Evolutionary conservation across 2,329 filamentous ascomycete species (phyloP), one percentile per base, ranked within the genome.

Genomic region (Rosellinia necatrix): DNA sequence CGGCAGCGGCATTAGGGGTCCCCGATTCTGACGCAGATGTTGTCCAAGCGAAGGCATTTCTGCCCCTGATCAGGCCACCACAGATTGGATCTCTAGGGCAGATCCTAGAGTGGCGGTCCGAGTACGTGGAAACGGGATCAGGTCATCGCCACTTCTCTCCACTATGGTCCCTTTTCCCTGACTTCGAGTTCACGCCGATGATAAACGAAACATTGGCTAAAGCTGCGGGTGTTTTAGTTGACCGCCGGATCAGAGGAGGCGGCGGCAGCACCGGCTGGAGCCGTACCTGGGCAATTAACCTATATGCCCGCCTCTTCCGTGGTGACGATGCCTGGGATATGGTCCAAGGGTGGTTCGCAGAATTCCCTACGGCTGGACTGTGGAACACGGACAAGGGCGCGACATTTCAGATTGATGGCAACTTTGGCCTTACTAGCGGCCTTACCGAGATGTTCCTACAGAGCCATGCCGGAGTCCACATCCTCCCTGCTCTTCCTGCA

Each of bases 381-480:
- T 68, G 52, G 50, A 64, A 64, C 49, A 60, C 59, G 9, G 54
- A 64, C 32, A 44, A 37, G 8, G 61, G 61, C 21, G 8, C 17
- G 12, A 42, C 37, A n/a, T 79, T 80, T 59, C 78, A 80, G 62
- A 78, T 79, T 8, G 78, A 81, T 55, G 78, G 78, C 3, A 81
- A 81, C 54, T 77, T 79, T 58, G 79, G 78, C 3, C 74, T 74
- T 8, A 72, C 73, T 4, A 42, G 37, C 12, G 53, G 53, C 17
- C n/a, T 56, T 22, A 49, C 53, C 27, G 48, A 56, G 27, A 47
- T 52, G 41, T 13, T 52, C 9, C 32, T 56, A 6, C 48, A 56
- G 27, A 52, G 42, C 32, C 47, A 51, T 21, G 24, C 27, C 13
- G 47, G 40, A 12, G 62, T 70, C 35, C 68, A 69, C 43, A 57